Evolutionary conservation across 257 asterid genomes (phyloP).

Genomic region (Lithospermum erythrorhizon): DNA sequence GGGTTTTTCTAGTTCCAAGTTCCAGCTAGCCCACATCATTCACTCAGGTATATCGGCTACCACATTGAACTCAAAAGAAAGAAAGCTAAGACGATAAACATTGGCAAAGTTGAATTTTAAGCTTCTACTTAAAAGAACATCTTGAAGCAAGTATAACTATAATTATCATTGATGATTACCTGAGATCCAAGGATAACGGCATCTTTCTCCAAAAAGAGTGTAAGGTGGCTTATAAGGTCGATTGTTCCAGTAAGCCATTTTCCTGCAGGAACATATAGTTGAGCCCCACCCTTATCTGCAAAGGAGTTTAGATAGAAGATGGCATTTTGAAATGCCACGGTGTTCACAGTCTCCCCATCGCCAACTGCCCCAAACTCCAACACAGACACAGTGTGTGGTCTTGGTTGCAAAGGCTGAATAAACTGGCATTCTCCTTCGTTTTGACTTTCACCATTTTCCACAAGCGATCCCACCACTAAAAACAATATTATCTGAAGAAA

Average conservation of each 20-base stretch:
- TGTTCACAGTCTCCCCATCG: slow-evolving; percentile 74
- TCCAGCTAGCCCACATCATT: background rate
- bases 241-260: slow-evolving; percentile 82
- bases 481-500: slow-evolving; percentile 51
- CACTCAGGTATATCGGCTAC: background rate
- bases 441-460: slow-evolving; percentile 17
- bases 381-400: slow-evolving; percentile 98
- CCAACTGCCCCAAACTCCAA: slow-evolving; percentile 93
- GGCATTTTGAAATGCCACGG: slow-evolving; percentile 93
- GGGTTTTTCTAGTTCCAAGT: too few relatives aligned
- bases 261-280: slow-evolving; percentile 90
- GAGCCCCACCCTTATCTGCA: slow-evolving; percentile 96
- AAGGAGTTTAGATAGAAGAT: slow-evolving; percentile 91
- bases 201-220: slow-evolving; percentile 80
- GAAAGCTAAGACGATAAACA: too few relatives aligned
- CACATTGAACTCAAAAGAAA: background rate
- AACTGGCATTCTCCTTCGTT: slow-evolving; percentile 60
- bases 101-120: background rate
- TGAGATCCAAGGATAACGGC: slow-evolving; percentile 81
- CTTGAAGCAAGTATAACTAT: too few relatives aligned
- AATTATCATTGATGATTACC: slow-evolving; percentile 20
- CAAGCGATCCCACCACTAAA: slow-evolving; percentile 41
- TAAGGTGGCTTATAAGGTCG: slow-evolving; percentile 92
- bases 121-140: too few relatives aligned
- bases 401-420: slow-evolving; percentile 54